Evolutionary conservation across 2,329 filamentous ascomycete genomes (phyloP).

Genomic region (Fusarium hainanense): DNA sequence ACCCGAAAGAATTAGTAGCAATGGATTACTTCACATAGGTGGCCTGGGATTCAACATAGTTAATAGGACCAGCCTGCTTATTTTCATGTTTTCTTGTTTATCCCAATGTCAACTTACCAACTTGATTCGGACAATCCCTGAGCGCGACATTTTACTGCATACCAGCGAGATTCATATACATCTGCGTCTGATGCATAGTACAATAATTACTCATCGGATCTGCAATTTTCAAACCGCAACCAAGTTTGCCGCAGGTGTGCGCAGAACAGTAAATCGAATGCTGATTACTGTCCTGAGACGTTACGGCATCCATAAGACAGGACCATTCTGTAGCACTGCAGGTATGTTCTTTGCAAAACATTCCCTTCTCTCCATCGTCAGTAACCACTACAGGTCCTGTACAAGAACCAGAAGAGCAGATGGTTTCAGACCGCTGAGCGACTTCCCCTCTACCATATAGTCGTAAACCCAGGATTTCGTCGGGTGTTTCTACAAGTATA

Average conservation of each 20-base stretch:
- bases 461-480: neutral
- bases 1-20: too few species aligned
- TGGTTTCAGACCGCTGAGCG: neutral
- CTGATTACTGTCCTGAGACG: neutral
- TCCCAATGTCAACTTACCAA: too few species aligned
- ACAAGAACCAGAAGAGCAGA: conserved; percentile 25
- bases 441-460: neutral
- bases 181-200: neutral
- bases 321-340: conserved; percentile 28
- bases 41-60: neutral
- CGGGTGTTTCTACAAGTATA: neutral
- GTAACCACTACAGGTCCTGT: neutral
- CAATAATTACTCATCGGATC: neutral
- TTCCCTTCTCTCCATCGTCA: neutral
- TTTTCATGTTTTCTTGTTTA: neutral
- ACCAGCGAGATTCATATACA: neutral
- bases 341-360: conserved; percentile 36
- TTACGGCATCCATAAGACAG: conserved; percentile 27
- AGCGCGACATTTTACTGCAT: neutral
- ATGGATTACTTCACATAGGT: neutral
- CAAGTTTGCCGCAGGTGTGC: conserved; percentile 11
- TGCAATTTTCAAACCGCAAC: conserved; percentile 1
- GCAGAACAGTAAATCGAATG: conserved; percentile 11
- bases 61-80: neutral
- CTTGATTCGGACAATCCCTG: neutral